Evolutionary conservation across 2,329 filamentous ascomycete genomes (phyloP).

Genomic region (Pseudocercospora pini-densiflorae): DNA sequence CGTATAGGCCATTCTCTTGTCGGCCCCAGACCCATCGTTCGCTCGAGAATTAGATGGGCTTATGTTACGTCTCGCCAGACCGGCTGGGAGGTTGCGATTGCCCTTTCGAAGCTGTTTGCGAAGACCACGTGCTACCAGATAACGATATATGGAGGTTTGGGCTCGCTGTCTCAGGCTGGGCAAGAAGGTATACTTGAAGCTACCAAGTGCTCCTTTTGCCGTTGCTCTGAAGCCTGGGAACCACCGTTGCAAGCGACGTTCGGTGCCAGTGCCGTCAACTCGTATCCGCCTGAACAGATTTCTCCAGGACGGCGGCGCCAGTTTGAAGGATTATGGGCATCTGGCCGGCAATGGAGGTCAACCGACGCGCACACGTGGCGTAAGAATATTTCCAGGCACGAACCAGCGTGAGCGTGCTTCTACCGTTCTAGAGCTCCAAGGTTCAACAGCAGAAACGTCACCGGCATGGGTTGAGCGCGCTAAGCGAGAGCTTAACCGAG

Average conservation of each 20-base stretch:
- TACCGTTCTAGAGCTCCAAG: background rate
- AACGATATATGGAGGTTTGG: constrained; percentile 73
- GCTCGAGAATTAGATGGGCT: constrained; percentile 3
- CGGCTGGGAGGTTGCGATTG: constrained; percentile 21
- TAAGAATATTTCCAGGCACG: constrained; percentile 2
- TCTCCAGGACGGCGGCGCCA: constrained; percentile 38
- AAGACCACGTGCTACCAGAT: constrained; percentile 38
- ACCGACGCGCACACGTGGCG: background rate
- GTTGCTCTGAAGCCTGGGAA: constrained; percentile 63
- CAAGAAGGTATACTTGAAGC: constrained; percentile 75
- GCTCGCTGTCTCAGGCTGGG: constrained; percentile 71
- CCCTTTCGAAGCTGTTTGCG: constrained; percentile 31
- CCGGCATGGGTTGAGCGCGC: background rate
- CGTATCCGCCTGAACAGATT: constrained; percentile 28
- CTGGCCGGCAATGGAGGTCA: background rate
- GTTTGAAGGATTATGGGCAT: constrained; percentile 14
- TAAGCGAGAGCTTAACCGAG: background rate
- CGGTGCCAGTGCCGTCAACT: constrained; percentile 9
- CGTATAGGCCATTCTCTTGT: constrained; percentile 40
- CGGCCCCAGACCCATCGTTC: constrained; percentile 40
- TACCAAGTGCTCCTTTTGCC: constrained; percentile 68
- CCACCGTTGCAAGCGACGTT: constrained; percentile 19
- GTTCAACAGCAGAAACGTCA: background rate
- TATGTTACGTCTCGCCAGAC: constrained; percentile 6
- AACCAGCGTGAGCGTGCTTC: background rate